Evolutionary conservation across 1,139 yeast species (phyloP).

Genomic region (Geotrichum cucujoidarum): DNA sequence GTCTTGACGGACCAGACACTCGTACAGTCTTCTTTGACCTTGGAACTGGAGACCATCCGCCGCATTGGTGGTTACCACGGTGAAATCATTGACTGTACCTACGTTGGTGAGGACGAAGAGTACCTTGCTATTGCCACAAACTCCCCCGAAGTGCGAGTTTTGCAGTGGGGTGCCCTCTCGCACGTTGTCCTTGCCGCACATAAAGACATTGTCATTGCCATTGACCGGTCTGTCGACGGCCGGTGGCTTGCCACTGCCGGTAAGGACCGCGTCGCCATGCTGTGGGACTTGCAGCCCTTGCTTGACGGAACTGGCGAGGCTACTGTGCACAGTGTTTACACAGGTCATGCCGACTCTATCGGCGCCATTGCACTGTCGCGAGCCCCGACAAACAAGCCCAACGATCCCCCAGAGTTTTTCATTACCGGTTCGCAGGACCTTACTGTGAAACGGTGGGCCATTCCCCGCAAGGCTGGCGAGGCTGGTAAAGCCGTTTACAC

Average conservation of each 20-base stretch:
- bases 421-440: slow-evolving; percentile 85
- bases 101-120: slow-evolving; percentile 52
- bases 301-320: slow-evolving; percentile 20
- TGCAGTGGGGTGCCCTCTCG: slow-evolving; percentile 42
- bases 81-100: slow-evolving; percentile 77
- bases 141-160: slow-evolving; percentile 80
- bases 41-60: slow-evolving; percentile 43
- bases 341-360: slow-evolving; percentile 84
- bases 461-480: slow-evolving; percentile 37
- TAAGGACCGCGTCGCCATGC: slow-evolving; percentile 79
- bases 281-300: slow-evolving; percentile 59
- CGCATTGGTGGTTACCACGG: slow-evolving; percentile 92
- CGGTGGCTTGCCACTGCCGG: slow-evolving; percentile 87
- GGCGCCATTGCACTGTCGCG: slow-evolving; percentile 77
- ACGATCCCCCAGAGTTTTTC: slow-evolving; percentile 55
- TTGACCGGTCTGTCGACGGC: slow-evolving; percentile 78
- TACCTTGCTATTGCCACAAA: slow-evolving; percentile 82
- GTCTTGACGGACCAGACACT: slow-evolving; percentile 84
- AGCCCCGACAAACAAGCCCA: slow-evolving; percentile 35
- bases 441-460: slow-evolving; percentile 84
- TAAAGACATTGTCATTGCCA: slow-evolving; percentile 71
- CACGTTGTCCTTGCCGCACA: slow-evolving; percentile 60
- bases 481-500: slow-evolving; percentile 65
- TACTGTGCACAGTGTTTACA: slow-evolving; percentile 52
- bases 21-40: slow-evolving; percentile 42